Conservation (phyloP, 148 eudicot species). For the Fagopyrum tataricum region DNA sequence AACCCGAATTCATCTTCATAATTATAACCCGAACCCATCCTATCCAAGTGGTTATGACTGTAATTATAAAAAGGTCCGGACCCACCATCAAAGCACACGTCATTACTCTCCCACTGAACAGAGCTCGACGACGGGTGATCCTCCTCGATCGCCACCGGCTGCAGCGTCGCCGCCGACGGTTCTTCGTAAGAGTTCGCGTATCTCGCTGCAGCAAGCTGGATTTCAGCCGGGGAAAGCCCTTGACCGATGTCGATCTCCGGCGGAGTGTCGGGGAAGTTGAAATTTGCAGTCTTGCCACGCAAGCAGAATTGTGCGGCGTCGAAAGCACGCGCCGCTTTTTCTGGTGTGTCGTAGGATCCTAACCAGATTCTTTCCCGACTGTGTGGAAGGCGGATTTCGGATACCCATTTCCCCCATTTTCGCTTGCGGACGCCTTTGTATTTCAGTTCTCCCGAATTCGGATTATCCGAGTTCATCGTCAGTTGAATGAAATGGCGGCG, state of each 20-base stretch:
- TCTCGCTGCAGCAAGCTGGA: conserved; percentile 47
- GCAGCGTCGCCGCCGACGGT: conserved; percentile 14
- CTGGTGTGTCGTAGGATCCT: conserved; percentile 57
- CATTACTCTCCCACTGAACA: conserved; percentile 21
- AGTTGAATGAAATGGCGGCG: not conserved
- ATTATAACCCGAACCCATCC: conserved; percentile 29
- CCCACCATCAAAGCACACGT: conserved; percentile 19
- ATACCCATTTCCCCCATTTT: conserved; percentile 92
- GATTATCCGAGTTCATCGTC: not conserved
- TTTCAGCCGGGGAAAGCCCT: conserved; percentile 41
- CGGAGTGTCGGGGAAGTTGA: conserved; percentile 69
- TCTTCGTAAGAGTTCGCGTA: conserved; percentile 36
- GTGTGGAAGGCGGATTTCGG: conserved; percentile 77
- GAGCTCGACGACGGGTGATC: conserved; percentile 13
- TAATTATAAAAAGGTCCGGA: not conserved
- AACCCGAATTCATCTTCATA: conserved; percentile 40
- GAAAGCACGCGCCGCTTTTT: conserved; percentile 84
- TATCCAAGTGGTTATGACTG: not conserved
- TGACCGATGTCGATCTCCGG: conserved; percentile 48
- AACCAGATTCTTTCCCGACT: conserved; percentile 84
- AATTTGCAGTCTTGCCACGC: conserved; percentile 60
- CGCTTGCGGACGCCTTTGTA: conserved; percentile 78
- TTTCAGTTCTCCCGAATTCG: conserved; percentile 16
- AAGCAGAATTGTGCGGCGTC: conserved; percentile 85
- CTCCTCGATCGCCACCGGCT: not conserved